Base-by-base conservation (phyloP, 257 asterid genomes). In the Solanum clarkiae region DNA sequence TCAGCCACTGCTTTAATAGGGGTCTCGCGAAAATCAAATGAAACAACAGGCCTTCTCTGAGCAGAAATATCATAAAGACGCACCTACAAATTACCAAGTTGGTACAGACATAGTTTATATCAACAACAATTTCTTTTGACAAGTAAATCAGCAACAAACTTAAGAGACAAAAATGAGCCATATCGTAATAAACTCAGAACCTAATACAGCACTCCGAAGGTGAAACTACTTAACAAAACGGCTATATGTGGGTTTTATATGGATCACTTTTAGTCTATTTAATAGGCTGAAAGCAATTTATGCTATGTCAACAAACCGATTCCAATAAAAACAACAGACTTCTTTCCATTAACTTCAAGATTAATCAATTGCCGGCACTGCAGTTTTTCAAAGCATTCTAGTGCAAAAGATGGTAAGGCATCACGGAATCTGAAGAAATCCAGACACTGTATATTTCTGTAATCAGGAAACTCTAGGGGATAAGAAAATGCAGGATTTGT, bases 11-110 rank as follows among this genome's bases (percentile, higher is more conserved):
- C 94, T 91, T 87, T 95, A 70, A 97, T 97, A 80, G 98, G 86
- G 26, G 97, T 93, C 89, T 97, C 98, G 74, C 97, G 88, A 88
- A 94, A 97, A 89, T 93, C 95, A 89, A 95, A 79, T 81, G 97
- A 90, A 90, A 97, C 87, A 71, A 94, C 93, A 51, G 98, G 99
- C 86, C 98, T 92, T 91, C 98, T 92, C 89, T 95, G 98, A 84
- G 99, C 92, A 88, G 99, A 94, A 71, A 90, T 90, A 88, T 97
- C 99, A 89, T 97, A 97, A 51, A 97, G 93, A 66, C 95, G 98
- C 80, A 97, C 95, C 99, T 96, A 92, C 75, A 84, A 59, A 74
- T 70, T 51, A 85, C 45, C 79, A 44, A 57, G 74, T 85, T 59
- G 44, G 42, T 57, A 86, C 82, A 86, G 75, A 16, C 75, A 16